These are phyloP conservation scores for Fraxinus velutina DNA, from an alignment of 305 asterid species.

Conservation along the genomic window DNA sequence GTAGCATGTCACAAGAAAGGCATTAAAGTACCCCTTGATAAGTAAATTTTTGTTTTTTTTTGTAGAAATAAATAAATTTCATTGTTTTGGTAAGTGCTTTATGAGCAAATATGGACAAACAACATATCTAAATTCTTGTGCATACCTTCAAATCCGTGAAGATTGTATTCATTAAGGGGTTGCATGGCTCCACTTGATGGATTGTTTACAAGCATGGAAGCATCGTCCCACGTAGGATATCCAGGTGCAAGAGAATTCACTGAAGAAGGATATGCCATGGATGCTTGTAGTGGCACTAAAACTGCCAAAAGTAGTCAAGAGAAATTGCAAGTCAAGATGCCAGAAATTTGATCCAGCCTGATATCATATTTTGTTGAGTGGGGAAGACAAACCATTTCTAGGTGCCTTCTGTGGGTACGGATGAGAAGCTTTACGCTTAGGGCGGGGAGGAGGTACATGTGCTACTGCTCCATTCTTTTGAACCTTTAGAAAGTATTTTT, in stretches of 20 bases:
- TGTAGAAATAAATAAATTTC: neutral
- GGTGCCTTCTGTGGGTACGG: conserved; percentile 97
- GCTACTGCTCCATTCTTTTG: conserved; percentile 90
- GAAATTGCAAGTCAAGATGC: conserved; percentile 24
- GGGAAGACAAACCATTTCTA: conserved; percentile 65
- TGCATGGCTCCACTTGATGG: conserved; percentile 47
- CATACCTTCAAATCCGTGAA: conserved; percentile 65
- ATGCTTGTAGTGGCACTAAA: conserved; percentile 60
- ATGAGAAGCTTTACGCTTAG: conserved; percentile 97
- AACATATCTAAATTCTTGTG: conserved; percentile 19
- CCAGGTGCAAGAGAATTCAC: conserved; percentile 53
- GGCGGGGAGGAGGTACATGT: conserved; percentile 98
- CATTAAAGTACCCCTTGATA: conserved; percentile 19
- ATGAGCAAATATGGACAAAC: conserved; percentile 1
- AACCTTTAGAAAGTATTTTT: conserved; percentile 87
- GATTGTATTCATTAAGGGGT: conserved; percentile 56
- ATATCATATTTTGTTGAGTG: conserved; percentile 1
- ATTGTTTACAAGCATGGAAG: conserved; percentile 46
- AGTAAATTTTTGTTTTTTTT: neutral
- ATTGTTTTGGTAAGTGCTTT: neutral
- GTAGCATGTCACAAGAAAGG: conserved; percentile 39
- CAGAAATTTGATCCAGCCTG: conserved; percentile 6
- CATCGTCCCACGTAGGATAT: conserved; percentile 68
- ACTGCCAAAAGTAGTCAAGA: conserved; percentile 37
- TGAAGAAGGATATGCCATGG: conserved; percentile 59